Base-by-base conservation (phyloP, 2,329 filamentous ascomycete genomes). In the Thermoascus crustaceus region DNA sequence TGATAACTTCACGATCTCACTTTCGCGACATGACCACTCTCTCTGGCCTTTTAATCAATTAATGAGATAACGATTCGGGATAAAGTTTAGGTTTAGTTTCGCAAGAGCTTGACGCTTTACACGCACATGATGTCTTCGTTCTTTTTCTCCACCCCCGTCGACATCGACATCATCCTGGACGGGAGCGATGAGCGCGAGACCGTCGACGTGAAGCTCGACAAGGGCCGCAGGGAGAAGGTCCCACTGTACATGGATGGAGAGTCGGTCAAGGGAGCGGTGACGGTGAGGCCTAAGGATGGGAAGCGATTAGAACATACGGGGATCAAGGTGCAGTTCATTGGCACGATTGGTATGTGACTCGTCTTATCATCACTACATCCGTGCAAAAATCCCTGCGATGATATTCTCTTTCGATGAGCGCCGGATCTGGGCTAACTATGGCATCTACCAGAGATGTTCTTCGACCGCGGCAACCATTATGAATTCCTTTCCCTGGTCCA, bases 261-360 rank as follows among this genome's bases (percentile, higher is more conserved):
- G 71, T 95, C 88, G 26, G 89, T 98, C 57, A 95, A 94, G 71
- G 91, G 89, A 54, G 83, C 83, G 34, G 88, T 98, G 42, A 98
- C 91, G 5, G 80, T 98, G 49, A 73, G 91, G 49, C 91, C 91
- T 32, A 98, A 98, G 67, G 91, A 98, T 72, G 91, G 91, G 58
- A 96, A 96, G 73, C 78, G 91, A 43, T 72, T 98, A 56, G 91
- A 98, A 66, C 91, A 98, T 64, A 96, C 88, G 7, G 91, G 91
- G 52, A 95, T 98, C 75, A 98, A 98, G 68, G 89, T 98, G 53
- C 91, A 98, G 62, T 98, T 98, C 69, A 95, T 98, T 54, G 91
- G 91, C 60, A 93, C 88, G 44, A 98, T 98, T 72, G 86, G 86
- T 91, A 69, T 60, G 32, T 14, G 40, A 36, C 20, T 36, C n/a